Conservation (phyloP, 257 asterid species). For the Nicotiana benthamiana region DNA sequence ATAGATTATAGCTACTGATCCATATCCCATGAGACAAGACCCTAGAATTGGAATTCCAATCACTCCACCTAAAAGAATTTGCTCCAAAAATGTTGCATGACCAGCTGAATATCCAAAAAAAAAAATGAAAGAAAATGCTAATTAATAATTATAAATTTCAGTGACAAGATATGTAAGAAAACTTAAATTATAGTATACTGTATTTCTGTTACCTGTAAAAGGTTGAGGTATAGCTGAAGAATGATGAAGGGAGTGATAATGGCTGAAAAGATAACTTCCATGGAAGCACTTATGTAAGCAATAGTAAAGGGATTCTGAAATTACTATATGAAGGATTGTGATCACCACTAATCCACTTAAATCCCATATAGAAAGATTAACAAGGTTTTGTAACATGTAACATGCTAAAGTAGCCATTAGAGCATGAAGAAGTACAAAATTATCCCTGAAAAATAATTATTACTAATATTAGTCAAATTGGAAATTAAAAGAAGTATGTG, state of each 20-base stretch:
- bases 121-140: neutral
- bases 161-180: neutral
- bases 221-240: conserved; percentile 75
- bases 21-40: conserved; percentile 46
- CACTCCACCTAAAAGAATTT: conserved; percentile 44
- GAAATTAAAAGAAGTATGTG: no score
- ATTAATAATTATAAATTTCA: neutral
- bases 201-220: conserved; percentile 43
- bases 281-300: conserved; percentile 60
- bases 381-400: conserved; percentile 31
- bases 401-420: conserved; percentile 36
- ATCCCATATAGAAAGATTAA: conserved; percentile 44
- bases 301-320: conserved; percentile 81
- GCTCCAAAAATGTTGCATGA: conserved; percentile 65
- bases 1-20: conserved; percentile 61
- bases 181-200: no score
- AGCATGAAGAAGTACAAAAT: conserved; percentile 71
- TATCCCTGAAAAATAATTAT: conserved; percentile 50
- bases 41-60: conserved; percentile 66
- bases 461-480: neutral
- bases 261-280: conserved; percentile 41
- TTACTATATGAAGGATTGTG: conserved; percentile 36
- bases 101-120: conserved; percentile 50
- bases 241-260: conserved; percentile 76
- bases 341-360: conserved; percentile 42